phyloP scores from a whole-genome alignment of 2,329 filamentous ascomycete species.

The Xylaria sp. region DNA sequence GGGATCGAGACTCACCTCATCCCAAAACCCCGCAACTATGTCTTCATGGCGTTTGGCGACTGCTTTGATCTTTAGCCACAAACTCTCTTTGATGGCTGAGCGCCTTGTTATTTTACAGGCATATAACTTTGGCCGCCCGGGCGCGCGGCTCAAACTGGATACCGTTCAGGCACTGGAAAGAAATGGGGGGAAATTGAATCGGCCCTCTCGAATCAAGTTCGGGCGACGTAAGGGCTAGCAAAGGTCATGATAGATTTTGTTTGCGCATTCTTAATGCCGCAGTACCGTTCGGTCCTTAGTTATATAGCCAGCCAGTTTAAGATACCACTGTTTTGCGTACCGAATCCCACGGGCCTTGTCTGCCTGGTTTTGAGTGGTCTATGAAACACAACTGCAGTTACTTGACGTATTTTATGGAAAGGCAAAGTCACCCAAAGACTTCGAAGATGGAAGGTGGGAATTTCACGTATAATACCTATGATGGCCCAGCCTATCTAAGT shows the following conservation, averaged over 20 bases:
- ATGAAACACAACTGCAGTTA: not conserved
- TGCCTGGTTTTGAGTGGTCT: constrained; percentile 7
- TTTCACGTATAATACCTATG: constrained; percentile 9
- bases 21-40: constrained; percentile 29
- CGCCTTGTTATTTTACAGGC: constrained; percentile 9
- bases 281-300: constrained; percentile 6
- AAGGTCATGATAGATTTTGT: constrained; percentile 32
- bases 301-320: constrained; percentile 24
- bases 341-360: not conserved
- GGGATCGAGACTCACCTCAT: constrained; percentile 20
- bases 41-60: constrained; percentile 36
- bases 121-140: constrained; percentile 18
- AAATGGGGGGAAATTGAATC: constrained; percentile 9
- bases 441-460: constrained; percentile 1
- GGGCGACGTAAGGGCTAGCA: not conserved
- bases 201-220: constrained; percentile 2
- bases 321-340: constrained; percentile 30
- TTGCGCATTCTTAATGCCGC: constrained; percentile 23
- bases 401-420: constrained; percentile 1
- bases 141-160: constrained; percentile 35
- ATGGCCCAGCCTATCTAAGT: not conserved
- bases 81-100: constrained; percentile 21
- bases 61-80: constrained; percentile 19
- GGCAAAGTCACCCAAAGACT: not conserved
- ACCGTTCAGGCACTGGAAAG: constrained; percentile 18